These are phyloP conservation scores for Nitzschia inconspicua DNA, from an alignment of 108 stramenopile genomes.

Conservation along the genomic window DNA sequence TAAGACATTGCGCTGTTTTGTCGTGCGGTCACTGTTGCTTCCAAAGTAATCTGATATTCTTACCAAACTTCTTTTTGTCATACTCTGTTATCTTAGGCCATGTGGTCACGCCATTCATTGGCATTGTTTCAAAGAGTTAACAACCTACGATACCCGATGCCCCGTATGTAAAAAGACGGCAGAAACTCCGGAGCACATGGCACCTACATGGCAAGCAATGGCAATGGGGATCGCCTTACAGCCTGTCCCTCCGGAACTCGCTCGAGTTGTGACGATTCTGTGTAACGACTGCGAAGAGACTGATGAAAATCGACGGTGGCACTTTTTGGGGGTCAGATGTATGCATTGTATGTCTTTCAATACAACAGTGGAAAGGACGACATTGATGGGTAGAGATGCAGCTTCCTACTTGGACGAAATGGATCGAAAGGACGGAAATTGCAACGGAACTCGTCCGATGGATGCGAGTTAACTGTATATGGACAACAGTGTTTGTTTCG, in stretches of 20 bases:
- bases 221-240: constrained; percentile 74
- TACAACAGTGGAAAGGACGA: constrained; percentile 59
- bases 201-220: constrained; percentile 76
- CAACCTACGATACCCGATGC: constrained; percentile 70
- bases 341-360: constrained; percentile 66
- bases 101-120: constrained; percentile 81
- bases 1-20: too few relatives aligned
- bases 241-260: constrained; percentile 76
- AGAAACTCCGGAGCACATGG: constrained; percentile 75
- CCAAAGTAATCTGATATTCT: too few relatives aligned
- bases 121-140: constrained; percentile 75
- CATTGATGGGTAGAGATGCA: constrained; percentile 66
- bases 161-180: constrained; percentile 89
- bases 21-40: too few relatives aligned
- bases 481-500: too few relatives aligned
- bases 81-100: too few relatives aligned
- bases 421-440: too few relatives aligned
- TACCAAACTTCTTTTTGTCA: too few relatives aligned
- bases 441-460: constrained; percentile 5
- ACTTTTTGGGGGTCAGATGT: constrained; percentile 84
- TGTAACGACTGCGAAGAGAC: constrained; percentile 76
- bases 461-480: constrained; percentile 23
- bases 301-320: constrained; percentile 63
- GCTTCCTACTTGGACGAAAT: constrained; percentile 54
- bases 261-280: constrained; percentile 63